phyloP scores from a whole-genome alignment of 1,284 basidiomycete genomes.

The Irpex sp. region DNA sequence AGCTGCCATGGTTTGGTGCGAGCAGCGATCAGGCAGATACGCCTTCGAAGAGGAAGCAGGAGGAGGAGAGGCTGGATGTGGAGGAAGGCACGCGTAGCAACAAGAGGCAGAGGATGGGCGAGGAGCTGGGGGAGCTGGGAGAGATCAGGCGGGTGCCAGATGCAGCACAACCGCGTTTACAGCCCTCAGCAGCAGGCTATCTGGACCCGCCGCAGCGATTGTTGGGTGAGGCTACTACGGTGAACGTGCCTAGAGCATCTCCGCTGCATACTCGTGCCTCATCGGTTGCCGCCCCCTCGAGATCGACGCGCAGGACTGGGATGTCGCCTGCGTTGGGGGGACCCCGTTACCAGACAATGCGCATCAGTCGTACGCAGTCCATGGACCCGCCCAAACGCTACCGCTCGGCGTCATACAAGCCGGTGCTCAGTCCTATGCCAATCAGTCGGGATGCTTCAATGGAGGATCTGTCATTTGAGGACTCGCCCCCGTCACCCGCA shows the following conservation, averaged over 20 bases:
- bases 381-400: conserved; percentile 24
- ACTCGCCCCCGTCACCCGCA: conserved; percentile 30
- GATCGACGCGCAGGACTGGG: conserved; percentile 7
- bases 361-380: conserved; percentile 22
- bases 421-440: conserved; percentile 15
- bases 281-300: conserved; percentile 17
- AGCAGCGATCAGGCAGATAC: conserved; percentile 21
- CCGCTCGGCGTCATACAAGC: conserved; percentile 4
- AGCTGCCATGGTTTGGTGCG: conserved; percentile 24
- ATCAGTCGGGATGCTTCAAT: conserved; percentile 29
- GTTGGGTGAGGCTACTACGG: conserved; percentile 10
- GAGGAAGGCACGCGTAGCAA: conserved; percentile 18
- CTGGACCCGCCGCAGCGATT: conserved; percentile 26
- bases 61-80: conserved; percentile 1
- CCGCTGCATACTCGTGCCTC: conserved; percentile 17
- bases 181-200: conserved; percentile 19
- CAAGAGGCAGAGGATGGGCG: conserved; percentile 27
- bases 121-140: conserved; percentile 21
- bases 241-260: neutral
- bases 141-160: neutral
- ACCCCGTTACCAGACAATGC: conserved; percentile 9
- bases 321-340: neutral
- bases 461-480: conserved; percentile 32
- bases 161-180: conserved; percentile 7
- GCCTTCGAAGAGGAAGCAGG: conserved; percentile 20